Conservation (phyloP, 2,329 filamentous ascomycete species). For the Colletotrichum sublineola region DNA sequence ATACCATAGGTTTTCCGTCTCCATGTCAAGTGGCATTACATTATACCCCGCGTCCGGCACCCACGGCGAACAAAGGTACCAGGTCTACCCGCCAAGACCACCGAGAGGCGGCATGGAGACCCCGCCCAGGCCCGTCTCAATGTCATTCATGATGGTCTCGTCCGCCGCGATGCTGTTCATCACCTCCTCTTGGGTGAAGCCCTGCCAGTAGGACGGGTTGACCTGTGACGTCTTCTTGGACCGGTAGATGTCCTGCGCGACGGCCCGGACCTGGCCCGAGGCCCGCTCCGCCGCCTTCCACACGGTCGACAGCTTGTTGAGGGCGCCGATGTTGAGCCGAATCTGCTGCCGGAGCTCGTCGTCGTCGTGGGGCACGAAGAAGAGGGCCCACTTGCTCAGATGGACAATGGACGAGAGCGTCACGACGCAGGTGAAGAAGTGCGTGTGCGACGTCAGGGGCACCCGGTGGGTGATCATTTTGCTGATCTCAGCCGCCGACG, state of each 20-base stretch:
- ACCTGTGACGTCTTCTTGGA: conserved; percentile 68
- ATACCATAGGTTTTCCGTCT: not conserved
- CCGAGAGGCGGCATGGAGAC: conserved; percentile 24
- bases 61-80: not conserved
- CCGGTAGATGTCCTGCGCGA: conserved; percentile 81
- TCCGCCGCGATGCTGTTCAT: conserved; percentile 68
- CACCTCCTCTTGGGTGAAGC: conserved; percentile 67
- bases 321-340: conserved; percentile 81
- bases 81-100: not conserved
- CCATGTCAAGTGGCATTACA: no score
- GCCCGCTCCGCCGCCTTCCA: conserved; percentile 81
- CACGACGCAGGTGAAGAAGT: conserved; percentile 86
- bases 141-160: conserved; percentile 71
- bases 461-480: conserved; percentile 81
- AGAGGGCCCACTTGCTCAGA: conserved; percentile 81
- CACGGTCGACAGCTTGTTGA: conserved; percentile 76
- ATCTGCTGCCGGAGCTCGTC: conserved; percentile 81
- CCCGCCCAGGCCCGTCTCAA: conserved; percentile 54
- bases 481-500: conserved; percentile 82
- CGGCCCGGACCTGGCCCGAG: conserved; percentile 79
- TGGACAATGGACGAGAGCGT: conserved; percentile 86
- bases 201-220: conserved; percentile 67
- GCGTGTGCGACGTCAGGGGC: conserved; percentile 79
- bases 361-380: conserved; percentile 71
- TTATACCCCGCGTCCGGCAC: not conserved